Percentiles rank a stretch among this genome's conserved stretches.
phyloP scores from a whole-genome alignment of 163 green algal species.

The Coccomyxa subellipsoidea region DNA sequence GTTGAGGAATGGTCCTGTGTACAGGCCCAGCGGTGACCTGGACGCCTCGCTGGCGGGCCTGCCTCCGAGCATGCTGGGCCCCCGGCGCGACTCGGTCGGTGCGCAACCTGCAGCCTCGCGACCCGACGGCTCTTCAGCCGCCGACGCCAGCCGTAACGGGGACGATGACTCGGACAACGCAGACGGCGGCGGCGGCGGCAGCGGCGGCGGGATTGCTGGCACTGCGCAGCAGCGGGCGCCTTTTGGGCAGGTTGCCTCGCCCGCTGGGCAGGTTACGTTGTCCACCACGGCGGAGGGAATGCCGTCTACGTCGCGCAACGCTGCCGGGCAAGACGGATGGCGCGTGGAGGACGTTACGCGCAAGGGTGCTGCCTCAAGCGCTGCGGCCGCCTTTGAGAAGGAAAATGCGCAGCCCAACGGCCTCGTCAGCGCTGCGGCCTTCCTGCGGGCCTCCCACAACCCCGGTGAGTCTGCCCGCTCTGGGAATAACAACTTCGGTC shows the following conservation, averaged over 20 bases:
- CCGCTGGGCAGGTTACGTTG: neutral
- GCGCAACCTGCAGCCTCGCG: neutral
- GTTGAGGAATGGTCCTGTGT: too few species aligned
- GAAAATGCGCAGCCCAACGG: neutral
- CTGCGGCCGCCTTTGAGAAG: neutral
- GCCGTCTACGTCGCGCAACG: neutral
- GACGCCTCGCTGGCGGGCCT: neutral
- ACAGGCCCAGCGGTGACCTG: neutral
- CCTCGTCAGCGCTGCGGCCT: neutral
- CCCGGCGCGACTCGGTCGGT: neutral
- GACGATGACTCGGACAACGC: neutral
- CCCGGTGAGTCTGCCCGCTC: too few species aligned
- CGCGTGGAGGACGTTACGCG: too few species aligned
- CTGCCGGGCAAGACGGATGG: neutral
- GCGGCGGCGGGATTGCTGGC: neutral
- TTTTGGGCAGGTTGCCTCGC: neutral
- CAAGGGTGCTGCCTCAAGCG: neutral
- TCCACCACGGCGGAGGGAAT: neutral
- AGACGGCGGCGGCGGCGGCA: neutral
- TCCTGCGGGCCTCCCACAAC: neutral
- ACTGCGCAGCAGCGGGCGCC: neutral
- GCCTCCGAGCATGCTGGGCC: neutral
- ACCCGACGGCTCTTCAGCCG: neutral
- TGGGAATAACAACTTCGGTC: too few species aligned
- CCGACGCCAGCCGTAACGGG: neutral